These are phyloP conservation scores for Emergomyces orientalis DNA, from an alignment of 2,329 filamentous ascomycete genomes.

Conservation along the genomic window DNA sequence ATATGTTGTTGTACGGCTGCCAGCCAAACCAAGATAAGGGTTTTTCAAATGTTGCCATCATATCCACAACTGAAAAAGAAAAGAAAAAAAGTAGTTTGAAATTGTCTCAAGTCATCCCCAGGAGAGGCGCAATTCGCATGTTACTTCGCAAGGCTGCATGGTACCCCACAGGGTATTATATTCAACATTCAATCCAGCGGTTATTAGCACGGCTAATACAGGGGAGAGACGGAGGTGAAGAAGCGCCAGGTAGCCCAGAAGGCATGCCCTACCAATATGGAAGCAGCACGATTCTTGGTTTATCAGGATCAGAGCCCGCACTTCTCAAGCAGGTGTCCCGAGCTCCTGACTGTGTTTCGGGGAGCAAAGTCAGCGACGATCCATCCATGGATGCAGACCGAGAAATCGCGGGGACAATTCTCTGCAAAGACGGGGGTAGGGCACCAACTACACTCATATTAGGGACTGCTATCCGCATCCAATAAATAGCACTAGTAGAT, in stretches of 20 bases:
- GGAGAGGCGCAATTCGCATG: background rate
- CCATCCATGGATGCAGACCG: background rate
- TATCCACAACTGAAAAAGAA: background rate
- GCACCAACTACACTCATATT: background rate
- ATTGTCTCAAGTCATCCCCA: background rate
- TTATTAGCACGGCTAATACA: background rate
- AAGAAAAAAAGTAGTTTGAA: background rate
- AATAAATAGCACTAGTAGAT: background rate
- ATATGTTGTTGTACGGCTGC: no score
- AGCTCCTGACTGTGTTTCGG: background rate
- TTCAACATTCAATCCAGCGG: background rate
- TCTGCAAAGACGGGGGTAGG: background rate
- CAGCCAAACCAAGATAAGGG: no score
- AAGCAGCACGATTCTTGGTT: background rate
- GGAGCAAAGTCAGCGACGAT: background rate
- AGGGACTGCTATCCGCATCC: background rate
- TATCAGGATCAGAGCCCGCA: background rate
- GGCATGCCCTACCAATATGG: background rate
- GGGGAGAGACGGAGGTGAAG: background rate
- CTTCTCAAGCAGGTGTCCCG: background rate
- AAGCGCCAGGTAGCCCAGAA: background rate
- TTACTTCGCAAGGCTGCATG: background rate
- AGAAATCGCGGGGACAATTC: background rate
- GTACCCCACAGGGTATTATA: background rate
- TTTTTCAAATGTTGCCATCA: background rate